These are phyloP conservation scores for Orbilia ellipsospora DNA, from an alignment of 2,329 filamentous ascomycete species.

Conservation along the genomic window DNA sequence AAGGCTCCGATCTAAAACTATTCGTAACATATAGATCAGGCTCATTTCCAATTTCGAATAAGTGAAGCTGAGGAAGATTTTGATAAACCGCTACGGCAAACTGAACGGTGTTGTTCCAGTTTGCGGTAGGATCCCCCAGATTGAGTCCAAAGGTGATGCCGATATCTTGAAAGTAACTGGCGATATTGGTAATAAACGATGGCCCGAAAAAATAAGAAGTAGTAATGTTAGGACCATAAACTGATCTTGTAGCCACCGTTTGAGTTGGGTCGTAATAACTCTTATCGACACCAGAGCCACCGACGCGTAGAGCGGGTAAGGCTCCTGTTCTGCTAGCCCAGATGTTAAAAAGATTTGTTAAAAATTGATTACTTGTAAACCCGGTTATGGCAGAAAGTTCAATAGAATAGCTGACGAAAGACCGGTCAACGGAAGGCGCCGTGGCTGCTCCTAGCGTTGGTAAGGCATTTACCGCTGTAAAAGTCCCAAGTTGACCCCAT, in stretches of 20 bases:
- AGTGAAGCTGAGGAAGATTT: neutral
- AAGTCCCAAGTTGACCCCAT: no score
- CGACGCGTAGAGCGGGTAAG: conserved; percentile 28
- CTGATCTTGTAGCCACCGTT: neutral
- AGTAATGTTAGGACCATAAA: neutral
- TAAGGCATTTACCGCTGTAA: conserved; percentile 5
- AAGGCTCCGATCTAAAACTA: conserved; percentile 8
- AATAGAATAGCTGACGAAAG: conserved; percentile 39
- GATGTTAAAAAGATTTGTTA: conserved; percentile 28
- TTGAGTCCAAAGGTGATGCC: conserved; percentile 32
- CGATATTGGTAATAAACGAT: conserved; percentile 9
- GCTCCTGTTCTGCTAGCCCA: conserved; percentile 41
- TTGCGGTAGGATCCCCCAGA: conserved; percentile 9
- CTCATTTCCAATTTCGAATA: conserved; percentile 37
- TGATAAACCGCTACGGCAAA: conserved; percentile 22
- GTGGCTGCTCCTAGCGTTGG: conserved; percentile 10
- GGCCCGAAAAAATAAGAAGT: conserved; percentile 14
- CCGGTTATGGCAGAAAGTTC: conserved; percentile 21
- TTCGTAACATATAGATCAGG: conserved; percentile 23
- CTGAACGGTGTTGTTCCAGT: conserved; percentile 23
- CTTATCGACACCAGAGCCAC: conserved; percentile 46
- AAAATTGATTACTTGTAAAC: conserved; percentile 1
- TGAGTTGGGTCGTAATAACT: conserved; percentile 20
- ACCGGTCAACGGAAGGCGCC: conserved; percentile 41
- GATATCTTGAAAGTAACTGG: conserved; percentile 27